Evolutionary conservation across 1,284 basidiomycete genomes (phyloP).

Genomic region (Cutaneotrichosporon sp.): DNA sequence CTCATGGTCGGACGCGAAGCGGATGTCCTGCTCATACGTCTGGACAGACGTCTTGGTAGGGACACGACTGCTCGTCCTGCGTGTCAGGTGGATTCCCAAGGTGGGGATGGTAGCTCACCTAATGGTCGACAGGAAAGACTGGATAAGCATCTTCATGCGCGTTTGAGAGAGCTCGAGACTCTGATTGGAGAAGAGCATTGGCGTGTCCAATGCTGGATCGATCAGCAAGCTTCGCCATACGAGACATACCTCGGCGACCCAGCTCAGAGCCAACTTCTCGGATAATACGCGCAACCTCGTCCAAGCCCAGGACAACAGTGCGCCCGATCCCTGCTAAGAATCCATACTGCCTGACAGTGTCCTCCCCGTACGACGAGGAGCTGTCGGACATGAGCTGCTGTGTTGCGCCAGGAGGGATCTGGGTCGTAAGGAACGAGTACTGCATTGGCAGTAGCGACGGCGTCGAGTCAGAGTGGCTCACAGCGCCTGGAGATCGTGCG

Average conservation of each 20-base stretch:
- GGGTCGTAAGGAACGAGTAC: constrained; percentile 33
- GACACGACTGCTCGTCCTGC: constrained; percentile 1
- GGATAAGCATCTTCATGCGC: constrained; percentile 67
- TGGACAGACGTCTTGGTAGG: constrained; percentile 26
- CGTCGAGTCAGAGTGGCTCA: constrained; percentile 2
- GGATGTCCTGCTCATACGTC: constrained; percentile 67
- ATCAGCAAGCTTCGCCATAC: too few species aligned
- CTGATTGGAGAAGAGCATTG: constrained; percentile 79
- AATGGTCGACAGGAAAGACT: constrained; percentile 59
- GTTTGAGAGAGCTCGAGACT: constrained; percentile 73
- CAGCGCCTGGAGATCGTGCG: not conserved
- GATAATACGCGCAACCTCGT: constrained; percentile 66
- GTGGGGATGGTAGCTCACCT: constrained; percentile 22
- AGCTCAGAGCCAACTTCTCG: constrained; percentile 67
- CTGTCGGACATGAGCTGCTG: constrained; percentile 29
- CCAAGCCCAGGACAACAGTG: constrained; percentile 59
- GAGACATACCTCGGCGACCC: constrained; percentile 54
- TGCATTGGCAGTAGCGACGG: constrained; percentile 27
- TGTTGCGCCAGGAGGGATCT: constrained; percentile 20
- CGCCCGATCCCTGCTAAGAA: constrained; percentile 33
- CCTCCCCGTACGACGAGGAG: constrained; percentile 27
- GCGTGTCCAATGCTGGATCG: constrained; percentile 72
- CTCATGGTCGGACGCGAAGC: constrained; percentile 75
- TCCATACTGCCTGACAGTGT: constrained; percentile 31
- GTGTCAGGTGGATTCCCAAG: not conserved